Evolutionary conservation across 2,329 filamentous ascomycete species (phyloP).

Genomic region (Monosporascus sp.): DNA sequence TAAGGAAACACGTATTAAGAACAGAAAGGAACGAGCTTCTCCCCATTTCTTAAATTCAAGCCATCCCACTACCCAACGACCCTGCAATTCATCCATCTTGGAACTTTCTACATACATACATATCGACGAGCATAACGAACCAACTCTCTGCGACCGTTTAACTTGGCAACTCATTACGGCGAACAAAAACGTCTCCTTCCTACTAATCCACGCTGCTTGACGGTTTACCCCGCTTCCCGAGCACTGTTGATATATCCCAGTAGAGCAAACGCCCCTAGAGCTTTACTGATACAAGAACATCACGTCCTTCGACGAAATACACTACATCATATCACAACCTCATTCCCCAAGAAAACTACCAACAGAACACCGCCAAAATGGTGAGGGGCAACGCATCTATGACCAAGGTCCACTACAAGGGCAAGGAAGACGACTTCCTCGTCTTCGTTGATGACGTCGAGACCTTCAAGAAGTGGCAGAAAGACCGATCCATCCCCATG

Average conservation of each 20-base stretch:
- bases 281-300: neutral
- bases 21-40: neutral
- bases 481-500: slow-evolving; percentile 71
- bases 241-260: neutral
- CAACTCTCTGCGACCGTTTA: neutral
- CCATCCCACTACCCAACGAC: neutral
- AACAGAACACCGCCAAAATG: slow-evolving; percentile 44
- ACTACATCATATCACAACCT: slow-evolving; percentile 4
- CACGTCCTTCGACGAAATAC: slow-evolving; percentile 7
- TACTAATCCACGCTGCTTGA: neutral
- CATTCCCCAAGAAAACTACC: slow-evolving; percentile 1
- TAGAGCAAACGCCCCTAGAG: neutral
- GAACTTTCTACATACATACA: neutral
- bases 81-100: neutral
- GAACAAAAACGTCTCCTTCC: neutral
- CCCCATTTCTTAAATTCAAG: too few relatives aligned
- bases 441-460: slow-evolving; percentile 56
- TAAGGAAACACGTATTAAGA: neutral
- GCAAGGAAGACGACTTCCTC: slow-evolving; percentile 54
- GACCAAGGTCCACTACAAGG: slow-evolving; percentile 84
- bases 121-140: neutral
- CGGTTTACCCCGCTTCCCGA: neutral
- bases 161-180: neutral
- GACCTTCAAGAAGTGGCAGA: slow-evolving; percentile 74
- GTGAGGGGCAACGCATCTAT: slow-evolving; percentile 64